Base-by-base conservation (phyloP, 257 asterid species). In the Plantago major region DNA sequence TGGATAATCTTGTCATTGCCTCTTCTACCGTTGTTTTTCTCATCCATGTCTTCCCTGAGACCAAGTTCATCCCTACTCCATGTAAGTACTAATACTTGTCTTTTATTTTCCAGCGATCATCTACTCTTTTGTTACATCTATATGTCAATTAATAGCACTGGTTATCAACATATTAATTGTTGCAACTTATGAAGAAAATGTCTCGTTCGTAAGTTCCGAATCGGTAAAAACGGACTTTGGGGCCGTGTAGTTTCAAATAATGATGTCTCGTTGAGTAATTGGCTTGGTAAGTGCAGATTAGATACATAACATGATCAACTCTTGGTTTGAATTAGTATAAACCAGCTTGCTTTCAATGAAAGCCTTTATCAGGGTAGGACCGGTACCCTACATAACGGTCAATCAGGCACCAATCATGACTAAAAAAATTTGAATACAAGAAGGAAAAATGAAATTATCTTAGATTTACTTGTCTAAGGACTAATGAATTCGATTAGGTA, bases 11-110 rank as follows among this genome's bases (percentile, higher is more conserved):
- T 22, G 58, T 69, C 2, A 9, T 63, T 48, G 76, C 77, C 1
- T 43, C 73, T 5, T 68, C 86, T 7, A 19, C 80, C 5, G 46
- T 79, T 18, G 76, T 89, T 30, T 80, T 76, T 67, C 86, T 89
- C 56, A 60, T 89, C 64, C 87, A 80, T 30, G 79, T 84, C 15
- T 86, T 84, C 61, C 90, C 94, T 16, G 82, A 80, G 73, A 78
- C 78, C 9, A 82, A 81, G 71, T 69, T 6, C 82, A 81, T 89
- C 69, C 97, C 95, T 5, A 72, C 87, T n/a, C 95, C 95, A 0
- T 60, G 97, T 89, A 73, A 76, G 80, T 46, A 42, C 17, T 42
- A n/a, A n/a, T n/a, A n/a, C 3, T 46, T 15, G 46, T 55, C 33
- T 48, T 54, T 16, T 6, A 49, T n/a, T n/a, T n/a, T n/a, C n/a